Evolutionary conservation across 116 monocot genomes (phyloP).

Genomic region (Posidonia oceanica): DNA sequence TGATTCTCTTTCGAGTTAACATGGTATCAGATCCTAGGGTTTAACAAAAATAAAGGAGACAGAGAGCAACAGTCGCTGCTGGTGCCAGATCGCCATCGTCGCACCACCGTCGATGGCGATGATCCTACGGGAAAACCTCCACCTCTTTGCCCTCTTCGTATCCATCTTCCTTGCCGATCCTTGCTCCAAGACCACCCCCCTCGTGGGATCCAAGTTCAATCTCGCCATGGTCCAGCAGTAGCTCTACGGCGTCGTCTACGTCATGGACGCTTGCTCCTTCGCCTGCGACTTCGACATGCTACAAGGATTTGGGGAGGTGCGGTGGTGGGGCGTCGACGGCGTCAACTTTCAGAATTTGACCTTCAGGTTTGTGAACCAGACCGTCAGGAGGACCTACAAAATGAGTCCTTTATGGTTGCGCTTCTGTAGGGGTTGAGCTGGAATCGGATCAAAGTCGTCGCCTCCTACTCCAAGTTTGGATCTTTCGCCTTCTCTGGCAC

Average conservation of each 20-base stretch:
- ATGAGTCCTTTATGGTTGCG: conserved; percentile 34
- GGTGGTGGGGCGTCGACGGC: too few relatives aligned
- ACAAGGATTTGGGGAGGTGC: too few relatives aligned
- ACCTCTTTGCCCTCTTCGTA: conserved; percentile 4
- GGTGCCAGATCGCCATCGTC: too few relatives aligned
- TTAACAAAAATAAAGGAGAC: too few relatives aligned
- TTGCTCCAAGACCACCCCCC: conserved; percentile 4
- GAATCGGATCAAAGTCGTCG: conserved; percentile 42
- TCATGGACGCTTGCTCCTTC: conserved; percentile 21
- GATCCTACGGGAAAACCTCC: background rate
- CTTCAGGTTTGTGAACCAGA: conserved; percentile 21
- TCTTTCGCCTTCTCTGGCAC: too few relatives aligned
- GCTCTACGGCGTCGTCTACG: conserved; percentile 14
- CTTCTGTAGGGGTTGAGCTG: conserved; percentile 27
- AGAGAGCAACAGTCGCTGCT: too few relatives aligned
- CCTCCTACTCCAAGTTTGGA: background rate
- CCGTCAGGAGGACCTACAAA: conserved; percentile 45
- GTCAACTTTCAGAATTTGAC: conserved; percentile 29
- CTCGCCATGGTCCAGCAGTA: conserved; percentile 75
- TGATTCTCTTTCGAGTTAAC: too few relatives aligned
- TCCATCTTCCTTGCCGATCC: background rate
- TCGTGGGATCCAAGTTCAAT: conserved; percentile 25
- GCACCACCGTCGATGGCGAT: too few relatives aligned
- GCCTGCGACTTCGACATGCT: conserved; percentile 20
- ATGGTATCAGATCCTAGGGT: too few relatives aligned